phyloP scores from a whole-genome alignment of 768 basidiomycete genomes.

The Tricholoma flavovirens region DNA sequence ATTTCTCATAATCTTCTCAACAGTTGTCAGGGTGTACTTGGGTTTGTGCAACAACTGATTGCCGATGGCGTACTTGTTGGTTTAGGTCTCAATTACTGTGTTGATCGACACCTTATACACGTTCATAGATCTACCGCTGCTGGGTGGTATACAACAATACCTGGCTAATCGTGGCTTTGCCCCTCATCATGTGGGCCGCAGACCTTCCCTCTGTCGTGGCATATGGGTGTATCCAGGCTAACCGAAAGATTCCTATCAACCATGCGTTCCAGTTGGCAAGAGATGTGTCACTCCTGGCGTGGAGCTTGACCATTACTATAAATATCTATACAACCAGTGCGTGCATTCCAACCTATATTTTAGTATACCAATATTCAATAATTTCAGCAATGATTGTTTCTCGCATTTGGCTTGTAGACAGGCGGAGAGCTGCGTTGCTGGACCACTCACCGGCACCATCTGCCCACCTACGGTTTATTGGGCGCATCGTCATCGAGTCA shows the following conservation, averaged over 20 bases:
- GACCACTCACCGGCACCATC: too few relatives aligned
- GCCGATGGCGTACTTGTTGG: background rate
- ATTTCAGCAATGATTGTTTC: too few relatives aligned
- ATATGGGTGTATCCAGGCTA: background rate
- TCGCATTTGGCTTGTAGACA: too few relatives aligned
- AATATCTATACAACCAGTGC: too few relatives aligned
- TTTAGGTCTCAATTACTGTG: background rate
- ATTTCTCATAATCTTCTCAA: background rate
- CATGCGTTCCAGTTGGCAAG: background rate
- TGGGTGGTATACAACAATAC: constrained; percentile 16
- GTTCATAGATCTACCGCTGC: constrained; percentile 15
- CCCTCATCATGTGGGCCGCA: constrained; percentile 12
- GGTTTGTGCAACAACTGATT: background rate
- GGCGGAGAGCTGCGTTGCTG: too few relatives aligned
- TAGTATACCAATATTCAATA: too few relatives aligned
- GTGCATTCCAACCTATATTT: too few relatives aligned
- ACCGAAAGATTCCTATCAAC: background rate
- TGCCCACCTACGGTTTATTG: too few relatives aligned
- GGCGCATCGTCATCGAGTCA: too few relatives aligned
- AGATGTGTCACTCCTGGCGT: too few relatives aligned
- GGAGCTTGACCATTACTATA: too few relatives aligned
- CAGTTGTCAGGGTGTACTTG: background rate
- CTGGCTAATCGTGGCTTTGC: constrained; percentile 8
- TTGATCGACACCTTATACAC: background rate
- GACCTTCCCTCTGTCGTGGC: constrained; percentile 2